Evolutionary conservation across 225 moss, liverwort and hornwort genomes (phyloP).

Genomic region (Bryum argenteum): DNA sequence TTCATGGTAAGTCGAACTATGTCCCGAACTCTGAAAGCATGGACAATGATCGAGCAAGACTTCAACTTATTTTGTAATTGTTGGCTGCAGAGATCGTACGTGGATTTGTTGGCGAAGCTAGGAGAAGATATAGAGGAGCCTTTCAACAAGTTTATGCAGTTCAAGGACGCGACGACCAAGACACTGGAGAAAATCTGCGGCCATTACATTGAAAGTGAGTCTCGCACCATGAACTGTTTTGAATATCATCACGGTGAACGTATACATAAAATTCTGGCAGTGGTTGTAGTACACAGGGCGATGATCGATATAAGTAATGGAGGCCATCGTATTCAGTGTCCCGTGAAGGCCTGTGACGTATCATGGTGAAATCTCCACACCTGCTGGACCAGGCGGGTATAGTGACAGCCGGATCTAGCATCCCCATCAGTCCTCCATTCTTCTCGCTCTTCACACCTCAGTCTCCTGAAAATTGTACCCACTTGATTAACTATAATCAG

Average conservation of each 20-base stretch:
- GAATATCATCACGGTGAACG: too few species aligned
- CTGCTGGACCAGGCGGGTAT: constrained; percentile 37
- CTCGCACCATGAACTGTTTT: too few species aligned
- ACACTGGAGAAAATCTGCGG: constrained; percentile 52
- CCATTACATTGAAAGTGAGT: constrained; percentile 52
- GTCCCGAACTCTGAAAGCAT: background rate
- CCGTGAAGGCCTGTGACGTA: constrained; percentile 39
- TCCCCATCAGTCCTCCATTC: constrained; percentile 43
- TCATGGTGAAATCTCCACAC: constrained; percentile 40
- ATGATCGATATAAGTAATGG: constrained; percentile 27
- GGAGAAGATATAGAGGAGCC: constrained; percentile 48
- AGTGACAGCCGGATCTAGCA: constrained; percentile 53
- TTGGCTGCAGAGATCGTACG: constrained; percentile 45
- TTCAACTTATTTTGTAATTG: background rate
- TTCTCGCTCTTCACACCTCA: background rate
- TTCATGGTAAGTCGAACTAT: constrained; percentile 38
- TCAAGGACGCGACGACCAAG: constrained; percentile 46
- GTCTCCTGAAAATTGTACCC: constrained; percentile 14
- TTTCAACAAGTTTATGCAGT: constrained; percentile 51
- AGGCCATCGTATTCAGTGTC: constrained; percentile 38
- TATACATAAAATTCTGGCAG: constrained; percentile 31
- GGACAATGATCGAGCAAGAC: background rate
- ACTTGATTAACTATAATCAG: constrained; percentile 14
- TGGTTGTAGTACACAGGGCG: constrained; percentile 14
- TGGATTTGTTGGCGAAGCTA: constrained; percentile 46